These are phyloP conservation scores for Fragilaria crotonensis DNA, from an alignment of 108 stramenopile genomes.

Conservation along the genomic window DNA sequence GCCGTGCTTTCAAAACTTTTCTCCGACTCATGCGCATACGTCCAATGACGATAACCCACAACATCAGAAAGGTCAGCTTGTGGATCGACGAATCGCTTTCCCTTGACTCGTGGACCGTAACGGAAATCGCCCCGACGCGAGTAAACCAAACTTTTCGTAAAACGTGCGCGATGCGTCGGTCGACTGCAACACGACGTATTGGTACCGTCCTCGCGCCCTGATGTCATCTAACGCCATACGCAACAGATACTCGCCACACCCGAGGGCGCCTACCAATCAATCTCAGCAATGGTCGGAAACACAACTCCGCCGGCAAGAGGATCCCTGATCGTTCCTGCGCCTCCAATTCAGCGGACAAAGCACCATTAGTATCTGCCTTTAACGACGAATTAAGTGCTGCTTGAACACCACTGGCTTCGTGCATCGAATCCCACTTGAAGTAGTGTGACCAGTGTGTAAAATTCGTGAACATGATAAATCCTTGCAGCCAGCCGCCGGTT, in stretches of 20 bases:
- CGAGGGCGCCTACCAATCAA: slow-evolving; percentile 50
- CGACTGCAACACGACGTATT: slow-evolving; percentile 50
- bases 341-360: slow-evolving; percentile 33
- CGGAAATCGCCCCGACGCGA: slow-evolving; percentile 59
- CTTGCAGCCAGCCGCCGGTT: slow-evolving; percentile 58
- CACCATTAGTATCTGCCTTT: slow-evolving; percentile 24
- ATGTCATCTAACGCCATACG: slow-evolving; percentile 51
- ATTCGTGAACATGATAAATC: slow-evolving; percentile 54
- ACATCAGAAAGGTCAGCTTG: slow-evolving; percentile 15
- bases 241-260: slow-evolving; percentile 55
- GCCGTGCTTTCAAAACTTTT: slow-evolving; percentile 42
- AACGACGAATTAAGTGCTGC: background rate
- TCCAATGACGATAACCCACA: slow-evolving; percentile 70
- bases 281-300: slow-evolving; percentile 53
- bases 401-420: slow-evolving; percentile 27
- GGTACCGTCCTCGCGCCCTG: slow-evolving; percentile 18
- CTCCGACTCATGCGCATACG: slow-evolving; percentile 48
- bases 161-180: slow-evolving; percentile 43
- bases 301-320: slow-evolving; percentile 40
- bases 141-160: slow-evolving; percentile 67
- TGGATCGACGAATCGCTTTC: background rate
- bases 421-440: slow-evolving; percentile 51
- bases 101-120: slow-evolving; percentile 21
- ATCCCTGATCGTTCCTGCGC: slow-evolving; percentile 32
- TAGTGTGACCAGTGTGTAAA: slow-evolving; percentile 67